These are phyloP conservation scores for Aureoboletus auriporus DNA, from an alignment of 768 basidiomycete species.

Conservation along the genomic window DNA sequence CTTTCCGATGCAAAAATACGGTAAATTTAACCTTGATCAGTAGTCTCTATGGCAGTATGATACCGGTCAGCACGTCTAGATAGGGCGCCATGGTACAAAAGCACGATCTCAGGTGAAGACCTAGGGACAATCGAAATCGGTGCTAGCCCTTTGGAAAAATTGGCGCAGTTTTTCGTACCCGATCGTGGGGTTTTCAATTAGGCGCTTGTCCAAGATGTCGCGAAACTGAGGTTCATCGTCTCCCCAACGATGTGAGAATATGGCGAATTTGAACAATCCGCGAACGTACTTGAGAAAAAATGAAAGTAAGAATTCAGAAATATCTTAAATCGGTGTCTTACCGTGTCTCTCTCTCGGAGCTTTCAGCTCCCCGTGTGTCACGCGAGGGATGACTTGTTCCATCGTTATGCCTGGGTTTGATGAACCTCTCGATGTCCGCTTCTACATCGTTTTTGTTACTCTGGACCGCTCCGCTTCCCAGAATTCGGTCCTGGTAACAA, in stretches of 20 bases:
- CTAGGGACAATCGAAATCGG: slow-evolving; percentile 15
- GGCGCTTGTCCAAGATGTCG: slow-evolving; percentile 1
- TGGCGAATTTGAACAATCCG: slow-evolving; percentile 13
- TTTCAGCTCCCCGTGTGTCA: neutral
- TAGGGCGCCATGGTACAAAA: neutral
- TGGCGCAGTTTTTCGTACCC: slow-evolving; percentile 16
- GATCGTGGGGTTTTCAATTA: neutral
- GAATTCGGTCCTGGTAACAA: slow-evolving; percentile 8
- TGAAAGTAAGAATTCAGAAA: neutral
- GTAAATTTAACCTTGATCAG: no score
- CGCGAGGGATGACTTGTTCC: neutral
- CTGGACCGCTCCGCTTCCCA: slow-evolving; percentile 10
- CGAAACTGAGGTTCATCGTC: slow-evolving; percentile 13
- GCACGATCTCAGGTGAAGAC: slow-evolving; percentile 10
- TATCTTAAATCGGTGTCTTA: neutral
- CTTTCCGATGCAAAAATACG: no score
- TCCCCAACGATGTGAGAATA: slow-evolving; percentile 23
- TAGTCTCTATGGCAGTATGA: no score
- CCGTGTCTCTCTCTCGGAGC: neutral
- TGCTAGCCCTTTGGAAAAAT: slow-evolving; percentile 14
- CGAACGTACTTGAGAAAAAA: slow-evolving; percentile 4
- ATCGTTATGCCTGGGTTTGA: neutral
- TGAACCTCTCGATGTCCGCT: neutral
- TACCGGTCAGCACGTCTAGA: neutral
- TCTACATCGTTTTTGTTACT: neutral